These are phyloP conservation scores for Fusarium sp. DNA, from an alignment of 2,329 filamentous ascomycete species.

Conservation along the genomic window DNA sequence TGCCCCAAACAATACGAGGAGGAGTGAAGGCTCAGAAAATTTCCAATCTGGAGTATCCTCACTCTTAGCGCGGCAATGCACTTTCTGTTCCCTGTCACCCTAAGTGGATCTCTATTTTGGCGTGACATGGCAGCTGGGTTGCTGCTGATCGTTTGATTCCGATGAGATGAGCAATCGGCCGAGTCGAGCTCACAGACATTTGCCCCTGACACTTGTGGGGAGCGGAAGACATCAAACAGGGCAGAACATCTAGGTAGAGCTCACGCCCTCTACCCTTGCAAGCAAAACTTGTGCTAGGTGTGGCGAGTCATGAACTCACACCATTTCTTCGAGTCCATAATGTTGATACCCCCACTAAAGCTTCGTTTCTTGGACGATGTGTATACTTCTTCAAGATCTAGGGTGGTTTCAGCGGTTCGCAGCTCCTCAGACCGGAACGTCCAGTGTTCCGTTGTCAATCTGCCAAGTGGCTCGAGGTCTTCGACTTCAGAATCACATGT, in stretches of 20 bases:
- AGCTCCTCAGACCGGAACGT: neutral
- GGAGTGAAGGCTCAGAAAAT: neutral
- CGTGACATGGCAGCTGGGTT: neutral
- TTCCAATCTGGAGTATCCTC: slow-evolving; percentile 1
- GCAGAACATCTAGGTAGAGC: neutral
- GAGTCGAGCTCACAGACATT: slow-evolving; percentile 21
- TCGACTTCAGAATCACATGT: neutral
- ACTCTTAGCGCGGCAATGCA: slow-evolving; percentile 19
- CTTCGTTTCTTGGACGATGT: slow-evolving; percentile 20
- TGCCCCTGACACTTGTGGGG: slow-evolving; percentile 18
- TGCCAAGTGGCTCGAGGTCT: neutral
- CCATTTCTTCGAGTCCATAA: slow-evolving; percentile 2
- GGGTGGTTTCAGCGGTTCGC: slow-evolving; percentile 7
- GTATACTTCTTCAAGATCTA: slow-evolving; percentile 10
- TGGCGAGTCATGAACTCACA: slow-evolving; percentile 34
- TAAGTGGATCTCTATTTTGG: slow-evolving; percentile 5
- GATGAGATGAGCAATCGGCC: slow-evolving; percentile 33
- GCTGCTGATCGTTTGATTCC: slow-evolving; percentile 11
- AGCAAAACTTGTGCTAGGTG: neutral
- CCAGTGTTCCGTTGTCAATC: slow-evolving; percentile 4
- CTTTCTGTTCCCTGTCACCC: neutral
- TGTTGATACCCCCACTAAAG: slow-evolving; percentile 7
- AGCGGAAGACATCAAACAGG: slow-evolving; percentile 14
- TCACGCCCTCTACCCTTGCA: slow-evolving; percentile 25
- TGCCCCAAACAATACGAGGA: neutral